phyloP scores from a whole-genome alignment of 352 stramenopile genomes.

The Globisporangium nagaii region DNA sequence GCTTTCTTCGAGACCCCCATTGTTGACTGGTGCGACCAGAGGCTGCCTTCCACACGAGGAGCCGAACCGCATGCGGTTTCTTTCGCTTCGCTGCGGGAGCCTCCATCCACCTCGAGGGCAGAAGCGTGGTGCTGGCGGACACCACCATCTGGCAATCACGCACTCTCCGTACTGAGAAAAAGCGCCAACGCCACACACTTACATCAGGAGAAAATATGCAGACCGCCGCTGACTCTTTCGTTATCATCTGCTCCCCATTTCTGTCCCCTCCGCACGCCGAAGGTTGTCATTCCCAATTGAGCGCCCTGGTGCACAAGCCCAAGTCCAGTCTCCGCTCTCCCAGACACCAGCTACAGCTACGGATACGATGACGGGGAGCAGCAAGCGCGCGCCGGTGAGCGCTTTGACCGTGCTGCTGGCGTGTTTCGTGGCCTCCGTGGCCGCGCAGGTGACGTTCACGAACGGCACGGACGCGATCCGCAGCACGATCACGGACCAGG shows the following conservation, averaged over 20 bases:
- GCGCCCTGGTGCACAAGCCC: not conserved
- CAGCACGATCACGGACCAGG: constrained; percentile 6
- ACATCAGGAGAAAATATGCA: too few species aligned
- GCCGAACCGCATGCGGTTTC: too few species aligned
- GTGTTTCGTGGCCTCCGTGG: not conserved
- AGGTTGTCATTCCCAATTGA: not conserved
- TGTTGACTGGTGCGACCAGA: too few species aligned
- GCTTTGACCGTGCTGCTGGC: not conserved
- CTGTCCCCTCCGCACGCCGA: too few species aligned
- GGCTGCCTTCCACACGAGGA: too few species aligned
- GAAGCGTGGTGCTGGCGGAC: not conserved
- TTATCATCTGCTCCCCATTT: too few species aligned
- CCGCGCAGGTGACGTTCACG: not conserved
- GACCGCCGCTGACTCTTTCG: too few species aligned
- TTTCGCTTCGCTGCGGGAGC: too few species aligned
- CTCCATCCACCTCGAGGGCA: too few species aligned
- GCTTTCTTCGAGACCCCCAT: too few species aligned
- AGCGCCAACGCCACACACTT: too few species aligned
- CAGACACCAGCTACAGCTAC: not conserved
- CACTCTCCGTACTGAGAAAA: too few species aligned
- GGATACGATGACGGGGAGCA: not conserved
- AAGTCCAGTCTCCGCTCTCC: not conserved
- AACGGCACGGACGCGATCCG: not conserved
- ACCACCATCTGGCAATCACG: not conserved
- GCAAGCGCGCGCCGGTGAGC: not conserved